These are phyloP conservation scores for Mycena vulgaris DNA, from an alignment of 768 basidiomycete species.

Conservation along the genomic window DNA sequence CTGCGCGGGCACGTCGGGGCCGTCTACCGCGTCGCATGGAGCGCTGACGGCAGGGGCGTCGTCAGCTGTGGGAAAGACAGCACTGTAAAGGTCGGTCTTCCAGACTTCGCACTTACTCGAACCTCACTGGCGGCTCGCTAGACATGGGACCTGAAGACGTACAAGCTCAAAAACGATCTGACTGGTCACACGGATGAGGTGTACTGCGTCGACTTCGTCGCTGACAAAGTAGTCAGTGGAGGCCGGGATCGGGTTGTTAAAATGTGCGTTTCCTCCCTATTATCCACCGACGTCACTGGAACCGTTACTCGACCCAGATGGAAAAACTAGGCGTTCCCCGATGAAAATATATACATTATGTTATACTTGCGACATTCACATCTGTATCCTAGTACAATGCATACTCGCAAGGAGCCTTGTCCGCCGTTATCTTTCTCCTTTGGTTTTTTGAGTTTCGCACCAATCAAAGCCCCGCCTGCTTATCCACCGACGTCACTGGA, in stretches of 20 bases:
- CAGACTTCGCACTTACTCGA: not conserved
- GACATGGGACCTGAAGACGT: conserved; percentile 98
- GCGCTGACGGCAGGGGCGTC: conserved; percentile 91
- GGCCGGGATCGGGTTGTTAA: conserved; percentile 93
- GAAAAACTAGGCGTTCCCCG: conserved; percentile 20
- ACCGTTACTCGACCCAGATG: conserved; percentile 10
- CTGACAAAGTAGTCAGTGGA: conserved; percentile 99
- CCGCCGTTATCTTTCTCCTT: conserved; percentile 47
- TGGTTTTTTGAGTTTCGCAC: conserved; percentile 58
- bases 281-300: not conserved
- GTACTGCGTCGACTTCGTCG: conserved; percentile 99
- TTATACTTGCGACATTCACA: conserved; percentile 1
- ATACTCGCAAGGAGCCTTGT: not conserved
- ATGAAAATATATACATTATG: conserved; percentile 1
- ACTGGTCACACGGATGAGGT: conserved; percentile 98
- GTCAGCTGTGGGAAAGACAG: conserved; percentile 97
- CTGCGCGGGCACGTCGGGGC: conserved; percentile 94
- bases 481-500: not conserved
- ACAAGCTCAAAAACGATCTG: conserved; percentile 94
- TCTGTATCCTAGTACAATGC: not conserved
- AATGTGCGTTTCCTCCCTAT: conserved; percentile 72
- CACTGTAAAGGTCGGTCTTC: conserved; percentile 85
- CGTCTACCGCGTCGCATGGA: conserved; percentile 97
- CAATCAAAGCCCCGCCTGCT: conserved; percentile 53
- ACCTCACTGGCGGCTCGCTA: conserved; percentile 44